phyloP scores from a whole-genome alignment of 768 basidiomycete species.

The Mycena amicta region DNA sequence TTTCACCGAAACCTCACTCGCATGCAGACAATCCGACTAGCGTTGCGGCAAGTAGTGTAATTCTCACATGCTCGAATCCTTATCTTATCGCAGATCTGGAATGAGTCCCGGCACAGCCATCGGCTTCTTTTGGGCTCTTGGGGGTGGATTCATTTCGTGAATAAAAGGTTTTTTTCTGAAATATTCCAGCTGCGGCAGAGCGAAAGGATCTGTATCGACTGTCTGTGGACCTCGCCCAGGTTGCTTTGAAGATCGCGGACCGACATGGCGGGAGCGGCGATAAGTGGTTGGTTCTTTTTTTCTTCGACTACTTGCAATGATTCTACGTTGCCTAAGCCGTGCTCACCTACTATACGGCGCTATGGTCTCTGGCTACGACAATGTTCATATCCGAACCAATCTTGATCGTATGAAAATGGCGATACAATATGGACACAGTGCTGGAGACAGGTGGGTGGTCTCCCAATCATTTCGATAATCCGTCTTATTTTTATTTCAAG shows the following conservation, averaged over 20 bases:
- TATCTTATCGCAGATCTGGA: conserved; percentile 49
- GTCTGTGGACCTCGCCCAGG: conserved; percentile 65
- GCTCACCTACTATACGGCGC: conserved; percentile 62
- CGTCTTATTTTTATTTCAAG: conserved; percentile 33
- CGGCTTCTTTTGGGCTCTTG: conserved; percentile 74
- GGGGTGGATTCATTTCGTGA: conserved; percentile 41
- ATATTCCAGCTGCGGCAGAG: conserved; percentile 55
- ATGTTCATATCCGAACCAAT: conserved; percentile 64
- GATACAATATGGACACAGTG: conserved; percentile 63
- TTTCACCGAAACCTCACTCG: conserved; percentile 1
- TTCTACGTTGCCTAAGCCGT: conserved; percentile 42
- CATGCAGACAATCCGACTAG: conserved; percentile 63
- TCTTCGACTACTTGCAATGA: conserved; percentile 9
- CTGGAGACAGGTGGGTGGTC: conserved; percentile 69
- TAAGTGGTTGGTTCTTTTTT: conserved; percentile 54
- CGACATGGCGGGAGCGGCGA: conserved; percentile 62
- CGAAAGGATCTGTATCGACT: conserved; percentile 65
- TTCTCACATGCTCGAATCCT: not conserved
- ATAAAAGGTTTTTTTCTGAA: conserved; percentile 1
- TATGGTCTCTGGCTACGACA: conserved; percentile 70
- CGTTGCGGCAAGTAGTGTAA: conserved; percentile 50
- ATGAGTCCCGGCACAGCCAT: conserved; percentile 70
- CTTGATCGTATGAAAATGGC: conserved; percentile 63
- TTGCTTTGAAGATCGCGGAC: conserved; percentile 70
- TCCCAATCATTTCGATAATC: not conserved